These are phyloP conservation scores for Acrasis kona DNA, from an alignment of 78 protist species.

Conservation along the genomic window DNA sequence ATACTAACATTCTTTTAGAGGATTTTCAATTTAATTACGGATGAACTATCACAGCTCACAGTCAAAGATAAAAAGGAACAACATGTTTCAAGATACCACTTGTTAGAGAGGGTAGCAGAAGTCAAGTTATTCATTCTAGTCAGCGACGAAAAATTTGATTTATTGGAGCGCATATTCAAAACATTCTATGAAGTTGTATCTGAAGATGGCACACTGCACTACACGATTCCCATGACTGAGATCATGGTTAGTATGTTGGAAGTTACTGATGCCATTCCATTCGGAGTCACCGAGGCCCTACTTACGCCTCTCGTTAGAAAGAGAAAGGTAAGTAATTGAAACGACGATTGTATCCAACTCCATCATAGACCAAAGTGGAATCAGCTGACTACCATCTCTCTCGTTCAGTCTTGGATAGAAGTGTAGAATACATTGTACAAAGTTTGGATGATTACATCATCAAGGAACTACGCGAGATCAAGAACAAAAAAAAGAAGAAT, in stretches of 20 bases:
- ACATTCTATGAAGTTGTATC: neutral
- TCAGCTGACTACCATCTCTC: neutral
- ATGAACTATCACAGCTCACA: too few species aligned
- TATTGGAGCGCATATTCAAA: neutral
- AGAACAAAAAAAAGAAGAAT: neutral
- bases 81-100: too few species aligned
- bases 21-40: too few species aligned
- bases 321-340: neutral
- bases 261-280: neutral
- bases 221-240: neutral
- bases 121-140: neutral
- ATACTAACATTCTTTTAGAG: too few species aligned
- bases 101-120: neutral
- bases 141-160: neutral
- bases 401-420: neutral
- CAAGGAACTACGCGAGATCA: neutral
- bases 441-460: neutral
- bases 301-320: neutral
- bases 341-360: too few species aligned
- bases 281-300: neutral
- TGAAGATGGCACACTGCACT: neutral
- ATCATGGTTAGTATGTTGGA: neutral
- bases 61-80: too few species aligned
- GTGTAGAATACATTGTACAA: neutral
- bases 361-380: too few species aligned